Conservation (phyloP, 2,329 filamentous ascomycete species). For the Plenodomus biglobosus region DNA sequence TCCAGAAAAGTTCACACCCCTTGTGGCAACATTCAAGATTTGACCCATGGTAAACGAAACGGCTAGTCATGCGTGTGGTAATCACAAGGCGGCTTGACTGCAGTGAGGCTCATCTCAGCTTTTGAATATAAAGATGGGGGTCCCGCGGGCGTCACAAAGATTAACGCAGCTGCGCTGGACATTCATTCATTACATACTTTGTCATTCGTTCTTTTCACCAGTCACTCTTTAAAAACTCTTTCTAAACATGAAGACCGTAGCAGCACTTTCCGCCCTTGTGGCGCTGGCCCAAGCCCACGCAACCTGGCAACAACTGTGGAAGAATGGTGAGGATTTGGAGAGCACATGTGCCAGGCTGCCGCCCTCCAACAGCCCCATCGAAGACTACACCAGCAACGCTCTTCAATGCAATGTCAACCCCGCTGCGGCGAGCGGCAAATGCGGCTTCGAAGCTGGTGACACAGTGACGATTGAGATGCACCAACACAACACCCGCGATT, state of each 20-base stretch:
- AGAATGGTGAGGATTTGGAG: constrained; percentile 34
- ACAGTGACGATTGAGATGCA: constrained; percentile 37
- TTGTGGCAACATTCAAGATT: constrained; percentile 20
- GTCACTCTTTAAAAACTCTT: constrained; percentile 28
- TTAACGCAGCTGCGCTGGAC: constrained; percentile 38
- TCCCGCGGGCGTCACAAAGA: constrained; percentile 7
- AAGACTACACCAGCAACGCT: constrained; percentile 35
- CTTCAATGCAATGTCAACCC: constrained; percentile 35
- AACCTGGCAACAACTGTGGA: constrained; percentile 36
- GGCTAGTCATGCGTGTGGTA: constrained; percentile 21
- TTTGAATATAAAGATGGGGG: constrained; percentile 23
- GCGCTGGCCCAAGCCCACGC: constrained; percentile 33
- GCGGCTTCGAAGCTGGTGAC: constrained; percentile 28
- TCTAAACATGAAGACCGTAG: constrained; percentile 31
- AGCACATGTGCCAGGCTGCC: constrained; percentile 33
- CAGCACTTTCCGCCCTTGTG: constrained; percentile 29
- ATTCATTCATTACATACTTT: constrained; percentile 29
- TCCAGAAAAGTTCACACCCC: constrained; percentile 21
- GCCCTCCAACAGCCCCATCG: constrained; percentile 32
- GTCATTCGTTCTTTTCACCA: constrained; percentile 21
- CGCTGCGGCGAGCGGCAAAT: constrained; percentile 29
- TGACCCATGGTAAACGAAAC: constrained; percentile 32
- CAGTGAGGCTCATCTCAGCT: constrained; percentile 11
- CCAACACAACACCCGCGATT: constrained; percentile 27
- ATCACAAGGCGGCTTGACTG: constrained; percentile 16